These are phyloP conservation scores for Solanum tacnaense DNA, from an alignment of 257 asterid species.

Conservation along the genomic window DNA sequence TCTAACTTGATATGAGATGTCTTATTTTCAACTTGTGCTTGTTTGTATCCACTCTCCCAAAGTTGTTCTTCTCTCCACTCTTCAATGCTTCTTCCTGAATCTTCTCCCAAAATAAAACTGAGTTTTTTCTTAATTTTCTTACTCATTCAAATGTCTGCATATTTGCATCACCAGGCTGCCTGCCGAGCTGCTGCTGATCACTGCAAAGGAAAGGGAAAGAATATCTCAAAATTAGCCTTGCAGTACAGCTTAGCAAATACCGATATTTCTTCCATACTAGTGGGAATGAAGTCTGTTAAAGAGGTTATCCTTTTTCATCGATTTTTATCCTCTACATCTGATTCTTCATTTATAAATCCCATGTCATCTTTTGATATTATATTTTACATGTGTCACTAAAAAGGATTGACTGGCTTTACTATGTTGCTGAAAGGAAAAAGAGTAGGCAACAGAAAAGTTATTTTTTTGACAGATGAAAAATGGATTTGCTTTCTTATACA, in stretches of 20 bases:
- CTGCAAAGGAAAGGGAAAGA: constrained; percentile 64
- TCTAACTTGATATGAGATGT: background rate
- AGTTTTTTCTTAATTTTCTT: background rate
- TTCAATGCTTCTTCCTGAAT: background rate
- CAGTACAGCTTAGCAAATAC: constrained; percentile 75
- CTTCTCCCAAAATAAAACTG: background rate
- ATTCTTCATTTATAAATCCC: background rate
- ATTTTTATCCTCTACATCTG: background rate
- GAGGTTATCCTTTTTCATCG: constrained; percentile 41
- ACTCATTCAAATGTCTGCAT: background rate
- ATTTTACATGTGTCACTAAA: background rate
- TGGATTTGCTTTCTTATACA: background rate
- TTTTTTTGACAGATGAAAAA: background rate
- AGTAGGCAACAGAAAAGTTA: background rate
- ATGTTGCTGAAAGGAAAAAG: background rate
- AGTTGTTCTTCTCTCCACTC: background rate
- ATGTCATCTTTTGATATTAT: background rate
- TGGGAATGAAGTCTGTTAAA: constrained; percentile 79
- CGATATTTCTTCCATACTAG: constrained; percentile 69
- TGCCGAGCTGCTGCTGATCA: constrained; percentile 70
- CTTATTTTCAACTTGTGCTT: background rate
- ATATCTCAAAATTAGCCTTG: constrained; percentile 68
- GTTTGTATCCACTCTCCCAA: background rate
- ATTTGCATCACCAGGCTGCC: constrained; percentile 46
- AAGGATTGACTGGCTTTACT: background rate